Base-by-base conservation (phyloP, 805 yeast genomes). In the Candida patagonica region DNA sequence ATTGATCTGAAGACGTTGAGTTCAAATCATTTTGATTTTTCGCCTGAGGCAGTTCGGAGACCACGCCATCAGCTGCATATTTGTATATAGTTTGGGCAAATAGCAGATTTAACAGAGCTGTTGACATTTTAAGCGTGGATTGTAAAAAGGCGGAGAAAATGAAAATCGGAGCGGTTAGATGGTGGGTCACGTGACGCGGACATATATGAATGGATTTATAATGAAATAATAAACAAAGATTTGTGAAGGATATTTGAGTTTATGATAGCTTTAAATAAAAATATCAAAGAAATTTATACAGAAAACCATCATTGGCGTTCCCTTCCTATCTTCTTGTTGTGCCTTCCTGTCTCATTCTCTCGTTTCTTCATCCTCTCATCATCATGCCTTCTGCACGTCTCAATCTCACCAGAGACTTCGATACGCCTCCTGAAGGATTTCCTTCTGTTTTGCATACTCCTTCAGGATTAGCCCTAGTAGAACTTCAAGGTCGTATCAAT, bases 61-160 rank as follows among this genome's bases (percentile, higher is more conserved):
- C 39, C 10, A 20, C 32, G 16, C 44, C 42, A 26, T 44, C 41
- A 15, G 35, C 26, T 9, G 41, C 45, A 22, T 43, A 44, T 22
- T 45, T 46, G 37, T 48, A 50, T n/a, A 50, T 48, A 8, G 52
- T 45, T 37, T 50, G 54, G 6, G 54, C 51, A 44, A 50, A 50
- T 32, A 50, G 39, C 42, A 50, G 43, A 41, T 50, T 50, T 31
- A 50, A 34, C 36, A 50, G 30, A 2, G 52, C 47, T 12, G 54
- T 50, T 20, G 54, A 50, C 52, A 50, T 50, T 13, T 30, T 17
- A n/a, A n/a, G n/a, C 22, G 6, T 15, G 7, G 13, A 7, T 16
- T 19, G 16, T 2, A 17, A n/a, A 23, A 26, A 26, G 21, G 7
- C 7, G 26, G 19, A 32, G 6, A n/a, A 20, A 10, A 32, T 20